Evolutionary conservation across 768 basidiomycete genomes (phyloP).

Genomic region (Pholiota conissans): DNA sequence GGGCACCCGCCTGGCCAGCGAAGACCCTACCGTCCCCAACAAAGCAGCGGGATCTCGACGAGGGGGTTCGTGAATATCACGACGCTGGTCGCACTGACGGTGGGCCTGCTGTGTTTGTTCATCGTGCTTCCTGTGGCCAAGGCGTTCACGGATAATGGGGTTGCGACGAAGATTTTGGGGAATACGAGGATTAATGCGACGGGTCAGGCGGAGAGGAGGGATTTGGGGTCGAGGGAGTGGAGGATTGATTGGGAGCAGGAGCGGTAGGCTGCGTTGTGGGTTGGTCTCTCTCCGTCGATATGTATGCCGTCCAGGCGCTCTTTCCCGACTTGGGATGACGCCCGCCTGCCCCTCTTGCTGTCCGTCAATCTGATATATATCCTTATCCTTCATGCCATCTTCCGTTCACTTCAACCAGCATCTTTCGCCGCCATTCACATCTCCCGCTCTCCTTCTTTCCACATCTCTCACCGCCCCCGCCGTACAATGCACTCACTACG

Average conservation of each 20-base stretch:
- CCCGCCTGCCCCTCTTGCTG: too few species aligned
- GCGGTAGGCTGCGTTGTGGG: neutral
- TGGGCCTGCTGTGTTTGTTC: conserved; percentile 65
- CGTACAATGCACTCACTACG: too few species aligned
- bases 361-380: too few species aligned
- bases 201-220: conserved; percentile 49
- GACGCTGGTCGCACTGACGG: conserved; percentile 59
- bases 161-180: conserved; percentile 45
- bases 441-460: too few species aligned
- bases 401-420: too few species aligned
- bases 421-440: too few species aligned
- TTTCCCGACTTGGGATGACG: too few species aligned
- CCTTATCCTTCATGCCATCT: too few species aligned
- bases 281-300: too few species aligned
- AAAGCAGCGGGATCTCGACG: conserved; percentile 18
- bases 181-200: conserved; percentile 65
- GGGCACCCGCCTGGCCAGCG: neutral
- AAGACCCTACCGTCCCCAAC: neutral
- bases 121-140: conserved; percentile 70
- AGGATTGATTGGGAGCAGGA: neutral
- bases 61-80: conserved; percentile 57
- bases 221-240: neutral
- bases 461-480: too few species aligned
- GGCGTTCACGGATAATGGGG: conserved; percentile 38
- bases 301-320: too few species aligned